phyloP scores from a whole-genome alignment of 1,139 yeast species.

The Protomyces arabidopsidicola region DNA sequence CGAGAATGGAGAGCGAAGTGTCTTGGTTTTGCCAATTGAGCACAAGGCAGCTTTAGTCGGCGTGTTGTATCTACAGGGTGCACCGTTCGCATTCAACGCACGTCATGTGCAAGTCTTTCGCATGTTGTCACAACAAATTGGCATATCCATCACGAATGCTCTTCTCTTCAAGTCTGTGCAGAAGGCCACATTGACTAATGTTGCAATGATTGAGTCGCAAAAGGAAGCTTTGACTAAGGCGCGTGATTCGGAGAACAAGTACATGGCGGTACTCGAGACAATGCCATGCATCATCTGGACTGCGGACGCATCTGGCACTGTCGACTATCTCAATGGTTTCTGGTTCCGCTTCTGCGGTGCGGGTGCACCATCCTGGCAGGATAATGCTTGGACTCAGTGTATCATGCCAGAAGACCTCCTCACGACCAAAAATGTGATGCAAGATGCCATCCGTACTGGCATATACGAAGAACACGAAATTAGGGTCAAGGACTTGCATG shows the following conservation, averaged over 20 bases:
- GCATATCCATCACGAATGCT: constrained; percentile 33
- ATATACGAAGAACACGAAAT: constrained; percentile 36
- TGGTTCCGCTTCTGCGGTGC: constrained; percentile 32
- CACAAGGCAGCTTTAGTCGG: constrained; percentile 32
- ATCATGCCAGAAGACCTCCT: constrained; percentile 38
- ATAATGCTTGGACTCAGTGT: constrained; percentile 28
- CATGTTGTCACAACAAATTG: constrained; percentile 33
- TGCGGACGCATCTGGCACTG: constrained; percentile 27
- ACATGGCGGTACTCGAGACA: constrained; percentile 33
- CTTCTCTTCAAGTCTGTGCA: constrained; percentile 32
- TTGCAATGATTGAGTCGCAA: constrained; percentile 33
- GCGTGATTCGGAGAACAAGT: constrained; percentile 32
- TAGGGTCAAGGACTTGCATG: constrained; percentile 37
- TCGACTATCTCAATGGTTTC: constrained; percentile 32
- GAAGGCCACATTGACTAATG: constrained; percentile 33
- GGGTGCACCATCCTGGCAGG: constrained; percentile 31
- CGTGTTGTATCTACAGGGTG: constrained; percentile 33
- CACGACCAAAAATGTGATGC: constrained; percentile 35
- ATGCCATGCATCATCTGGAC: constrained; percentile 34
- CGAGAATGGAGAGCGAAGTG: constrained; percentile 29
- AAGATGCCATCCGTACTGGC: constrained; percentile 36
- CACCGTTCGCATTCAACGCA: constrained; percentile 31
- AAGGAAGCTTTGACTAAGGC: constrained; percentile 31
- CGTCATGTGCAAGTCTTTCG: constrained; percentile 32
- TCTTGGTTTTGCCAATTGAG: constrained; percentile 30